phyloP scores from a whole-genome alignment of 1,284 basidiomycete genomes.

The Anthracocystis walkeri region DNA sequence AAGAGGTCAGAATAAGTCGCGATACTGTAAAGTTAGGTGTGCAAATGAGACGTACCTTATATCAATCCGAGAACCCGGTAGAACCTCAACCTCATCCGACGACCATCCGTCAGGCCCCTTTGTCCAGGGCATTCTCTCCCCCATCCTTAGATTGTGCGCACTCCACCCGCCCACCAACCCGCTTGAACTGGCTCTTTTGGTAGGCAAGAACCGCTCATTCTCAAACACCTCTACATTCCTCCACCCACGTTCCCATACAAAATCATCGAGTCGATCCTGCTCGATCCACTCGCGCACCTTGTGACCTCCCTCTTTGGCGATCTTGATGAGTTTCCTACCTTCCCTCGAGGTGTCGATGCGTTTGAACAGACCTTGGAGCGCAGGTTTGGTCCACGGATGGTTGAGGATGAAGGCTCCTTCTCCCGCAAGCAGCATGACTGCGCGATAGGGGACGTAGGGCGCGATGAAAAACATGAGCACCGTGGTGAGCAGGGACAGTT shows the following conservation, averaged over 20 bases:
- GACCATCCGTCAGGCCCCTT: conserved; percentile 64
- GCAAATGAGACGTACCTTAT: conserved; percentile 43
- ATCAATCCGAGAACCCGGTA: conserved; percentile 49
- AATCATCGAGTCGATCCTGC: conserved; percentile 63
- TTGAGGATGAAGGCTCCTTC: conserved; percentile 64
- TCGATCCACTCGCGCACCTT: conserved; percentile 61
- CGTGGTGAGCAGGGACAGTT: conserved; percentile 59
- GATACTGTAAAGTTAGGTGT: background rate
- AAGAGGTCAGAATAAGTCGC: conserved; percentile 34
- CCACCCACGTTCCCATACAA: conserved; percentile 65
- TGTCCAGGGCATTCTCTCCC: conserved; percentile 63
- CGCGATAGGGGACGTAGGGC: conserved; percentile 63
- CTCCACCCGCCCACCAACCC: conserved; percentile 53
- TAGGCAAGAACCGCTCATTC: conserved; percentile 54
- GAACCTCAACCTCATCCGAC: conserved; percentile 49
- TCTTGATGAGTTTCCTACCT: conserved; percentile 41
- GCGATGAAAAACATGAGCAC: conserved; percentile 62
- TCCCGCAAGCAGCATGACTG: conserved; percentile 63
- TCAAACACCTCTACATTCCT: conserved; percentile 67
- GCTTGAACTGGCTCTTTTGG: conserved; percentile 21
- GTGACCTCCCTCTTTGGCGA: conserved; percentile 45
- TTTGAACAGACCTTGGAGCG: conserved; percentile 50
- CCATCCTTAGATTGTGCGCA: conserved; percentile 45
- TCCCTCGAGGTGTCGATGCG: conserved; percentile 38
- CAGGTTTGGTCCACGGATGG: conserved; percentile 67